A percentile compares a stretch with the other conserved stretches of the same genome.
phyloP scores from a whole-genome alignment of 2,329 filamentous ascomycete species.

The Neurospora sp. region DNA sequence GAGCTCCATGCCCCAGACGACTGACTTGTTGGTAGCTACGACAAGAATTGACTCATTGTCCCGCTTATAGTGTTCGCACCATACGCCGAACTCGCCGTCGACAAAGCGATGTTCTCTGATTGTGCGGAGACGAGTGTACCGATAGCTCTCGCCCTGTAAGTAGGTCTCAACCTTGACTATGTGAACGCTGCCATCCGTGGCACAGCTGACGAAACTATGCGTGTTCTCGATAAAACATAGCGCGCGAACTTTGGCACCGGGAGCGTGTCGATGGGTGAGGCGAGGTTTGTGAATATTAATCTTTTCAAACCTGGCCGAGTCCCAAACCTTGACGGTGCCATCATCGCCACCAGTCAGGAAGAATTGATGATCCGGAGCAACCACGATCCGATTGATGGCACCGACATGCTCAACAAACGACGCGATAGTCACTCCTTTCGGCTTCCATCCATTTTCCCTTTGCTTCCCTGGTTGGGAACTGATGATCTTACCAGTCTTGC shows the following conservation, averaged over 20 bases:
- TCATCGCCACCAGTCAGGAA: slow-evolving; percentile 93
- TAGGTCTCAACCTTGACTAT: slow-evolving; percentile 68
- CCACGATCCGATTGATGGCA: slow-evolving; percentile 69
- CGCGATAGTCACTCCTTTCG: slow-evolving; percentile 73
- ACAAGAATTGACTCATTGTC: slow-evolving; percentile 76
- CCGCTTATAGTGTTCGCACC: slow-evolving; percentile 84
- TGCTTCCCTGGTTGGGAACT: slow-evolving; percentile 34
- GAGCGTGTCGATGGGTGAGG: slow-evolving; percentile 70
- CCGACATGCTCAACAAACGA: slow-evolving; percentile 82
- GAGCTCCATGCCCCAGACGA: slow-evolving; percentile 76
- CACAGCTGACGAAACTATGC: slow-evolving; percentile 86
- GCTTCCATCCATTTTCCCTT: slow-evolving; percentile 63
- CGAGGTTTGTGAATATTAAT: slow-evolving; percentile 83
- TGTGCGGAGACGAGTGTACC: slow-evolving; percentile 69
- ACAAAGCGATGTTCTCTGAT: slow-evolving; percentile 75
- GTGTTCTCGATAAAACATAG: slow-evolving; percentile 90
- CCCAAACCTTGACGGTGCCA: slow-evolving; percentile 86
- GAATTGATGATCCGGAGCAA: slow-evolving; percentile 85
- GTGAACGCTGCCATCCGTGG: slow-evolving; percentile 81
- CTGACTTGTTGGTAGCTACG: slow-evolving; percentile 76
- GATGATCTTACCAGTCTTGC: slow-evolving; percentile 39
- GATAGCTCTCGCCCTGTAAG: slow-evolving; percentile 39
- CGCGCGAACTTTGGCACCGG: slow-evolving; percentile 64
- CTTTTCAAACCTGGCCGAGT: slow-evolving; percentile 77
- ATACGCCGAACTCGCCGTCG: slow-evolving; percentile 67